Percentiles rank a stretch among this genome's conserved stretches.
These are phyloP conservation scores for Nakazawaea sp. DNA, from an alignment of 805 yeast genomes.

Conservation along the genomic window DNA sequence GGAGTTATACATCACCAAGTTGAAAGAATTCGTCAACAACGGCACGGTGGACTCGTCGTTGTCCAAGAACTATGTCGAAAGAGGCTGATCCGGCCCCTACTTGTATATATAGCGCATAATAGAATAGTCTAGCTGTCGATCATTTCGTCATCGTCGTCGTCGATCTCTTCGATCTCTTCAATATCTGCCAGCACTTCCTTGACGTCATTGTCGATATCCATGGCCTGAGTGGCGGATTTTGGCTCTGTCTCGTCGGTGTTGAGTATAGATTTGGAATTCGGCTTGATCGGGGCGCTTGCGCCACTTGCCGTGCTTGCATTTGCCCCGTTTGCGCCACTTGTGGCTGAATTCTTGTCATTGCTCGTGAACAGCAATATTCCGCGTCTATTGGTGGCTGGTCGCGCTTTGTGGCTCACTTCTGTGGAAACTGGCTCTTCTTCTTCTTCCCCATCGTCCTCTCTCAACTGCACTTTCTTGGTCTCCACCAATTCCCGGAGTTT, in stretches of 20 bases:
- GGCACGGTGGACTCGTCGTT: conserved; percentile 46
- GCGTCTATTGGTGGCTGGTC: neutral
- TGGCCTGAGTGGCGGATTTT: neutral
- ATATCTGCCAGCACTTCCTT: neutral
- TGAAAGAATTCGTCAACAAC: conserved; percentile 67
- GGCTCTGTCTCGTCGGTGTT: neutral
- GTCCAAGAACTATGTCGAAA: conserved; percentile 22
- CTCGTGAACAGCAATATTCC: conserved; percentile 9
- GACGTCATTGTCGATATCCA: neutral
- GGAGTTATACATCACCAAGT: conserved; percentile 60
- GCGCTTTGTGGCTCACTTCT: neutral
- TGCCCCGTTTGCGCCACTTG: too few species aligned
- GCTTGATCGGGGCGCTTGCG: too few species aligned
- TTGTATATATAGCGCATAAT: neutral
- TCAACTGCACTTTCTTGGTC: conserved; percentile 29
- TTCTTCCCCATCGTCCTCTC: conserved; percentile 1
- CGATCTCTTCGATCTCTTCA: conserved; percentile 1
- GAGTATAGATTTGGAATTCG: too few species aligned
- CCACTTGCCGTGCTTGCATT: too few species aligned
- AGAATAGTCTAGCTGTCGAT: too few species aligned
- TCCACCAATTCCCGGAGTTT: conserved; percentile 41
- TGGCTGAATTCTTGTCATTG: too few species aligned
- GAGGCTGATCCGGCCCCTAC: conserved; percentile 17
- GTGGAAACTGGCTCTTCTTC: too few species aligned
- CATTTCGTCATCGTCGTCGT: conserved; percentile 11